Evolutionary conservation across 441 rosid species (phyloP), one percentile per base, ranked within the genome.

Genomic region (Metrosideros polymorpha): DNA sequence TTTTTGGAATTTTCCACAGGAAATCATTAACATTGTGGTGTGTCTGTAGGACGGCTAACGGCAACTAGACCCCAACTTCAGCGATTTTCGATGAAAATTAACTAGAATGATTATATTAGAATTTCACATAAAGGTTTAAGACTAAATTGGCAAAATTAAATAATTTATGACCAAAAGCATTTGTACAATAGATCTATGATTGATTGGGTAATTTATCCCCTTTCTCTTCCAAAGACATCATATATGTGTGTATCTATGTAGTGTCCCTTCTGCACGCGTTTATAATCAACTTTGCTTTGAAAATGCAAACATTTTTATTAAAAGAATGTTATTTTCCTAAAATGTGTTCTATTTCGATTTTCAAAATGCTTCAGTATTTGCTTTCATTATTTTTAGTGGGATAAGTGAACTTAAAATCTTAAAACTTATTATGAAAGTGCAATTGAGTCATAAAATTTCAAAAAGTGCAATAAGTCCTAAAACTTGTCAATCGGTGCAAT

Each of bases 51-150:
- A 32, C 1, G 24, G 2, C 4, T 4, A 0, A 35, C 2, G 0
- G 32, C 0, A 4, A 63, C 12, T 30, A 17, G 6, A 61, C 9
- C 19, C 9, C 13, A 5, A 35, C 0, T 0, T 63, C 25, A 9
- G 5, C 0, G 7, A 4, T 63, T 18, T 18, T 3, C 0, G 35
- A 1, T 32, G 75, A 32, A 49, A 63, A 63, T 18, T 63, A 12
- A 9, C 0, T 5, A 4, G 2, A 63, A 22, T 0, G 7, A 66
- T 3, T 19, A 39, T 6, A 22, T 66, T 5, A 63, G 12, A 63
- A 18, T 19, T 32, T 4, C 0, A 0, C 3, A 9, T 4, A 63
- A 63, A 32, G 0, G 1, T 35, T 66, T 66, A 35, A 0, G 0
- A 66, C 13, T 10, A 35, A 35, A 35, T 66, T 0, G 1, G 1